Evolutionary conservation across 139 green algal genomes (phyloP), one percentile per base, ranked within the genome.

Genomic region (Yamagishiella unicocca): DNA sequence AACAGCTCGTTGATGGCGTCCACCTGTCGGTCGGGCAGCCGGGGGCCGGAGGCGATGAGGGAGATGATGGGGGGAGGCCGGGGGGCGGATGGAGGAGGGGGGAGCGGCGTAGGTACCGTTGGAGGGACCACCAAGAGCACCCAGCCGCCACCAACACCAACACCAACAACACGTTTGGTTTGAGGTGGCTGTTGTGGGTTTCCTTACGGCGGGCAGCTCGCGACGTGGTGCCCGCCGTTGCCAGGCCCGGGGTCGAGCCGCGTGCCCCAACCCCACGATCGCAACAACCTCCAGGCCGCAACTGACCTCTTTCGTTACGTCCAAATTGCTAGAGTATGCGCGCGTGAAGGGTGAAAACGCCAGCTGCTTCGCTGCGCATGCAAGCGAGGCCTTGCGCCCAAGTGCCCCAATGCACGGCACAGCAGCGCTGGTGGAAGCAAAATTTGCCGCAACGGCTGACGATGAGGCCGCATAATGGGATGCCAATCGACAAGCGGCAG

Each of bases 1-100:
- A 94, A 94, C 42, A 92, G 71, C 37, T 89, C 82, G 40, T 95
- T 93, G 24, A 95, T 92, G 14, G 38, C 42, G 53, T 93, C 83
- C 14, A 94, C 82, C 91, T 94, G 87, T 31, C 40, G 70, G 38
- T 4, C 38, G 35, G 64, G 31, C n/a, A 42, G 7, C n/a, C n/a
- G 64, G 27, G 35, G 70, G 40, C 25, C 40, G 40, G 70, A 42
- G 25, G 40, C 40, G 24, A 22, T 6, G 22, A n/a, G 25, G 5
- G 70, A 3, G 70, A 58, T 9, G 58, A 9, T 58, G 50, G 50
- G 50, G 50, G 50, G 50, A 12, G 50, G 64, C n/a, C 64, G n/a
- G 64, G 17, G 64, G 42, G 29, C 64, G 19, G n/a, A 72, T 72
- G n/a, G 31, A 43, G n/a, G 27, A 31, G n/a, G 5, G n/a, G 31